Base-by-base conservation (phyloP, 305 asterid species). In the Fraxinus floribunda region DNA sequence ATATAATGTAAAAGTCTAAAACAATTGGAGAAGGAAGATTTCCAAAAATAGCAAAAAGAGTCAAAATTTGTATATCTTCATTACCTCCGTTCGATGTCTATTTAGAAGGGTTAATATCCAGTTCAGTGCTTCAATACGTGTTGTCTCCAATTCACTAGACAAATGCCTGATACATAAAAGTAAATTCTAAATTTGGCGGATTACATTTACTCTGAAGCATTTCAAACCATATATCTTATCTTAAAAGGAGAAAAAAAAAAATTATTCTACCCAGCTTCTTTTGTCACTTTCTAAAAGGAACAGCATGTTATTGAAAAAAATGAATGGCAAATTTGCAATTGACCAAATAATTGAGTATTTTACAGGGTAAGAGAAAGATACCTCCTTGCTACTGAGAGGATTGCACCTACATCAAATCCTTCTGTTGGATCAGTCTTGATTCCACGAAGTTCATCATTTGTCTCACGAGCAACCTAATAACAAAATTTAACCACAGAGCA, bases 111-210 rank as follows among this genome's bases (percentile, higher is more conserved):
- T 89, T 75, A 91, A 89, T 86, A 97, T 94, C 99, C 99, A 97
- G 82, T 92, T 93, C 86, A 97, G 86, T 82, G 99, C 96, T 91
- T 97, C 99, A 85, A 95, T 97, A 44, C 99, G 98, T 15, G 98
- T 94, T 76, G 98, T 98, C 91, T 95, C 99, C 92, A 91, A 95
- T 83, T 95, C 98, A 88, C 95, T 92, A 83, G 97, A 90, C 78
- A 97, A 90, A 89, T 95, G 97, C 88, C 99, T 97, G 91, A 78
- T 76, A 86, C 60, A 84, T 71, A 86, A 68, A 77, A 81, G 80
- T 55, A 75, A 55, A 60, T 41, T 60, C 68, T 38, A 81, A 39
- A 46, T 30, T 80, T 60, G 20, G 75, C 16, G 32, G 60, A 75
- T 74, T 72, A 71, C 74, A 79, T 76, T 78, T 66, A 72, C 66